A percentile compares a stretch with the other conserved stretches of the same genome.
These are phyloP conservation scores for Russula earlei DNA, from an alignment of 768 basidiomycete genomes.

Conservation along the genomic window DNA sequence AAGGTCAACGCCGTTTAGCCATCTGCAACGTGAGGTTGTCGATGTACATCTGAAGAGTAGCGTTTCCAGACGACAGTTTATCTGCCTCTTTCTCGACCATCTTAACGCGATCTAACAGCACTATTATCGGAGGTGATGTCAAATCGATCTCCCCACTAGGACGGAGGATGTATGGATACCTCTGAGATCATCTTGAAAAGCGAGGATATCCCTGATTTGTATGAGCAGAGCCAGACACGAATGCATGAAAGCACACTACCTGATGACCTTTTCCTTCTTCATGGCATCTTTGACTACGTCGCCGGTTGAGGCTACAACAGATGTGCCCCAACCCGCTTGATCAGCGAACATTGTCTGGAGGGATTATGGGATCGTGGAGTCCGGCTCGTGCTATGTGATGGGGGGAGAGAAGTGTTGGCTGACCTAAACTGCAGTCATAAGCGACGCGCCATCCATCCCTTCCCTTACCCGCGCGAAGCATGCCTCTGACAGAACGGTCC, in stretches of 20 bases:
- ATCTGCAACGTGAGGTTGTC: constrained; percentile 84
- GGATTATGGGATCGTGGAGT: not conserved
- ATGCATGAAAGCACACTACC: constrained; percentile 37
- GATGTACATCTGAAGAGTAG: constrained; percentile 81
- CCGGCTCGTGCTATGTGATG: too few relatives aligned
- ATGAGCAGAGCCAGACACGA: not conserved
- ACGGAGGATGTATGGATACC: constrained; percentile 33
- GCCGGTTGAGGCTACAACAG: constrained; percentile 33
- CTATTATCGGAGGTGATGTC: constrained; percentile 30
- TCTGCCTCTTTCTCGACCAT: constrained; percentile 71
- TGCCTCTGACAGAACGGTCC: constrained; percentile 15
- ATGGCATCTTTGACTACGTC: constrained; percentile 72
- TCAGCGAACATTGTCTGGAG: constrained; percentile 13
- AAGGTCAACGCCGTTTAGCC: constrained; percentile 57
- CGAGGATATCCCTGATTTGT: constrained; percentile 53
- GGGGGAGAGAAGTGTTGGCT: not conserved
- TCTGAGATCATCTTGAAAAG: constrained; percentile 68
- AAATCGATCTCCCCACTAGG: not conserved
- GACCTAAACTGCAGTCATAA: constrained; percentile 2
- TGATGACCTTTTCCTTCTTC: constrained; percentile 66
- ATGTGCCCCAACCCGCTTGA: constrained; percentile 13
- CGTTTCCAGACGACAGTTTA: constrained; percentile 69
- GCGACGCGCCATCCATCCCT: constrained; percentile 10
- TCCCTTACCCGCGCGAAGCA: not conserved
- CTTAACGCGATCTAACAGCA: constrained; percentile 56